Evolutionary conservation across 1,139 yeast genomes (phyloP).

Genomic region (Petasospora rhodanensis): DNA sequence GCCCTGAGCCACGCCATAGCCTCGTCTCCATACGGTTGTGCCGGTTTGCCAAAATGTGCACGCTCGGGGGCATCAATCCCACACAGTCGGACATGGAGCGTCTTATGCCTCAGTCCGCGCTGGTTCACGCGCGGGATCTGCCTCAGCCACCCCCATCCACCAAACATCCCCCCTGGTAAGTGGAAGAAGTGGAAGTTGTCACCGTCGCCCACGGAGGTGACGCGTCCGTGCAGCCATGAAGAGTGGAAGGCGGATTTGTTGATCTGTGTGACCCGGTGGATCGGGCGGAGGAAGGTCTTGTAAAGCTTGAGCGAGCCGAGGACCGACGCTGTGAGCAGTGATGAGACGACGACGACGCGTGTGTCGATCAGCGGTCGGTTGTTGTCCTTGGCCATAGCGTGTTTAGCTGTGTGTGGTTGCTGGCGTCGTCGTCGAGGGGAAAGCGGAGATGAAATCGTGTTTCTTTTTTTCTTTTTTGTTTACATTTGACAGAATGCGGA

Average conservation of each 20-base stretch:
- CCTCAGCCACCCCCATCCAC: conserved; percentile 95
- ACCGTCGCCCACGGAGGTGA: conserved; percentile 94
- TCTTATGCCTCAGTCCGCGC: conserved; percentile 31
- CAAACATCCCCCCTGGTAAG: conserved; percentile 82
- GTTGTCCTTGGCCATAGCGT: too few relatives aligned
- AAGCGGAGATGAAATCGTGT: conserved; percentile 35
- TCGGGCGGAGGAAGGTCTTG: conserved; percentile 33
- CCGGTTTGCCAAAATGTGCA: conserved; percentile 90
- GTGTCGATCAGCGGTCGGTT: conserved; percentile 40
- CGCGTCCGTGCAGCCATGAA: conserved; percentile 64
- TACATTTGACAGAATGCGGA: conserved; percentile 2
- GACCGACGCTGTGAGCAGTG: conserved; percentile 29
- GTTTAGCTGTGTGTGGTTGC: too few relatives aligned
- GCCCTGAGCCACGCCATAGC: conserved; percentile 72
- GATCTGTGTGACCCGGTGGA: conserved; percentile 36
- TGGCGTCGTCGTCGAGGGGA: too few relatives aligned
- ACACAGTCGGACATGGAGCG: conserved; percentile 63
- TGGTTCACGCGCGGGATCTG: conserved; percentile 40
- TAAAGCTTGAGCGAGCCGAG: conserved; percentile 35
- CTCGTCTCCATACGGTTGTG: conserved; percentile 85
- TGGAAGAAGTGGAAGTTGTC: conserved; percentile 91
- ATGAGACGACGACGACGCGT: conserved; percentile 26
- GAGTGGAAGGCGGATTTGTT: conserved; percentile 36
- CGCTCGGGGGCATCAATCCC: conserved; percentile 99
- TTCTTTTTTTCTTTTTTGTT: conserved; percentile 27